Evolutionary conservation across 2,329 filamentous ascomycete genomes (phyloP).

Genomic region (Curvularia lunata): DNA sequence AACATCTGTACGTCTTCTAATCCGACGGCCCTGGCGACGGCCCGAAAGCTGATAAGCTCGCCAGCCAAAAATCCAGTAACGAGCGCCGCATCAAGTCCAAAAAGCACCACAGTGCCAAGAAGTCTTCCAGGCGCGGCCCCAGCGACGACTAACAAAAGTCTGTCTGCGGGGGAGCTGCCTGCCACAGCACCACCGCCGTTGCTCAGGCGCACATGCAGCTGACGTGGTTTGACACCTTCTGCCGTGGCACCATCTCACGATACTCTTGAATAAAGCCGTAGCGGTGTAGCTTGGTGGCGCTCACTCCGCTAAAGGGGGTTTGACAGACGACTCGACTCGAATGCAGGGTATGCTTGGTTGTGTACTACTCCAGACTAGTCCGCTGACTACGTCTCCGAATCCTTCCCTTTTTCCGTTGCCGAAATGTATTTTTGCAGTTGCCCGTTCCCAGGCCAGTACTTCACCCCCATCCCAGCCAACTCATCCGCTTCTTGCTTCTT

Average conservation of each 20-base stretch:
- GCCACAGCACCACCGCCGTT: slow-evolving; percentile 10
- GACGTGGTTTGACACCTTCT: slow-evolving; percentile 26
- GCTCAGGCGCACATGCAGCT: slow-evolving; percentile 19
- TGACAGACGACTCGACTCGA: slow-evolving; percentile 11
- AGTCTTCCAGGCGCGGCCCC: slow-evolving; percentile 58
- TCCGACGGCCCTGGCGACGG: slow-evolving; percentile 22
- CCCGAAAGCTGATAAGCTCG: slow-evolving; percentile 29
- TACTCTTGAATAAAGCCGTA: slow-evolving; percentile 21
- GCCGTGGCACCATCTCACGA: slow-evolving; percentile 20
- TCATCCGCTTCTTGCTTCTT: slow-evolving; percentile 36
- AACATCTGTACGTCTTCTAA: slow-evolving; percentile 59
- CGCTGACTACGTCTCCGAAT: slow-evolving; percentile 9
- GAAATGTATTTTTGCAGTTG: slow-evolving; percentile 34
- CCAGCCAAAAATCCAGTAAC: slow-evolving; percentile 63
- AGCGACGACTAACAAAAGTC: slow-evolving; percentile 38
- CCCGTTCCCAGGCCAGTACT: slow-evolving; percentile 40
- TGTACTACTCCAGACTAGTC: slow-evolving; percentile 9
- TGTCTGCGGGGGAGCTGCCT: slow-evolving; percentile 19
- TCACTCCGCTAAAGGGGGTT: slow-evolving; percentile 20
- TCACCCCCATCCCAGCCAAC: slow-evolving; percentile 35
- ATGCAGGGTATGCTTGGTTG: slow-evolving; percentile 32
- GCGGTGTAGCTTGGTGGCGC: slow-evolving; percentile 28
- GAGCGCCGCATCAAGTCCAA: slow-evolving; percentile 64
- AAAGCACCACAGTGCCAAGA: slow-evolving; percentile 68
- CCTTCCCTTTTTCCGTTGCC: slow-evolving; percentile 31